phyloP scores from a whole-genome alignment of 2,329 filamentous ascomycete genomes.

The Fusarium abutilonis region DNA sequence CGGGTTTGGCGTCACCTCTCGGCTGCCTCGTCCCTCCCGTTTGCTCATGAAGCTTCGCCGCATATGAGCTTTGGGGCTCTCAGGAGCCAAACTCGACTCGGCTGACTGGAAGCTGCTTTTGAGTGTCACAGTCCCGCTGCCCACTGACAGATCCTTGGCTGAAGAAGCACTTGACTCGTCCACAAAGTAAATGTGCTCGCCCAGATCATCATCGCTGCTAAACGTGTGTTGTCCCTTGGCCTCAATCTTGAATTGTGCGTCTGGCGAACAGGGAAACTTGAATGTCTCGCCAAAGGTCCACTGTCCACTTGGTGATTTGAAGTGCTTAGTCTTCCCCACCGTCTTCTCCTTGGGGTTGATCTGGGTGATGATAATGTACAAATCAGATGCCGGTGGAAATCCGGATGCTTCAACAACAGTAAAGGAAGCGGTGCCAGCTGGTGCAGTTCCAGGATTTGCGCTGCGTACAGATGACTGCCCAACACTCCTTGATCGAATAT shows the following conservation, averaged over 20 bases:
- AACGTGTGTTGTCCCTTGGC: conserved; percentile 89
- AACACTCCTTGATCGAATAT: conserved; percentile 66
- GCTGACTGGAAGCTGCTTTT: conserved; percentile 74
- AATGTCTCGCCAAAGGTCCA: conserved; percentile 82
- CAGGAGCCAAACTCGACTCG: conserved; percentile 56
- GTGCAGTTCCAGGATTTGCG: conserved; percentile 66
- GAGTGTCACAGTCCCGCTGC: conserved; percentile 75
- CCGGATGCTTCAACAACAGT: conserved; percentile 81
- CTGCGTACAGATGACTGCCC: conserved; percentile 74
- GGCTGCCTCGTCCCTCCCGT: conserved; percentile 55
- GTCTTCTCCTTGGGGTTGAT: conserved; percentile 76
- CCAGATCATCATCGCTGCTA: conserved; percentile 82
- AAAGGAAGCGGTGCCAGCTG: conserved; percentile 81
- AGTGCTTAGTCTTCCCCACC: conserved; percentile 90
- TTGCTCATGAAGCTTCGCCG: conserved; percentile 67
- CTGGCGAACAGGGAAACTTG: conserved; percentile 79
- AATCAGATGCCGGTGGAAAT: conserved; percentile 78
- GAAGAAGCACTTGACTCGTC: conserved; percentile 75
- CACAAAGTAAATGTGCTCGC: conserved; percentile 90
- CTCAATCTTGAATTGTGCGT: conserved; percentile 85
- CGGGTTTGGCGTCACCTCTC: conserved; percentile 57
- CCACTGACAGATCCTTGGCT: conserved; percentile 80
- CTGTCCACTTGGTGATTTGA: conserved; percentile 74
- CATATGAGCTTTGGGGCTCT: conserved; percentile 59
- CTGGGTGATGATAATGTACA: conserved; percentile 80